Evolutionary conservation across 2,329 filamentous ascomycete genomes (phyloP).

Genomic region (Cercospora zeina): DNA sequence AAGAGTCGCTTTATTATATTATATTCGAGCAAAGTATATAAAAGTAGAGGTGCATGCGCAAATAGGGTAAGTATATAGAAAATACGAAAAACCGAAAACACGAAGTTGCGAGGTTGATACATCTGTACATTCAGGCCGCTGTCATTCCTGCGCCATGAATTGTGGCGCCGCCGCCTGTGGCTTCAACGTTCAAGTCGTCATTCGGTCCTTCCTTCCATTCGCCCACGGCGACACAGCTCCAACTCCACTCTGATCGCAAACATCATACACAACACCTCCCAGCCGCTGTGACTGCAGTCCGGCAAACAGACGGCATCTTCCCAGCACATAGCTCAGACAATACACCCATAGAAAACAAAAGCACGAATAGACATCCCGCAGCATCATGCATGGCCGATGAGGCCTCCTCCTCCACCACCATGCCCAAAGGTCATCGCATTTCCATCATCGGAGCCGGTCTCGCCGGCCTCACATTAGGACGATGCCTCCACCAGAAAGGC

Average conservation of each 20-base stretch:
- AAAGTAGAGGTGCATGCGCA: too few species aligned
- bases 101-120: too few species aligned
- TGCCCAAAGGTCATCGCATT: slow-evolving; percentile 30
- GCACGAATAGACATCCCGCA: neutral
- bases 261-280: neutral
- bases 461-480: slow-evolving; percentile 46
- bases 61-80: too few species aligned
- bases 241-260: slow-evolving; percentile 6
- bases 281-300: neutral
- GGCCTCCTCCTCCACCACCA: neutral
- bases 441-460: slow-evolving; percentile 51
- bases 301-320: neutral
- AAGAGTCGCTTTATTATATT: too few species aligned
- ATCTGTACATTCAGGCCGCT: too few species aligned
- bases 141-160: slow-evolving; percentile 1
- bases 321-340: neutral
- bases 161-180: slow-evolving; percentile 2
- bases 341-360: neutral
- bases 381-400: slow-evolving; percentile 4
- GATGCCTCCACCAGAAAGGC: slow-evolving; percentile 38
- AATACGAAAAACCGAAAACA: too few species aligned
- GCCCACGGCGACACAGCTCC: neutral
- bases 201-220: slow-evolving; percentile 9
- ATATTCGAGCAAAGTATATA: too few species aligned
- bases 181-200: slow-evolving; percentile 4